Base-by-base conservation (phyloP, 805 yeast genomes). In the Candida manassasensis region DNA sequence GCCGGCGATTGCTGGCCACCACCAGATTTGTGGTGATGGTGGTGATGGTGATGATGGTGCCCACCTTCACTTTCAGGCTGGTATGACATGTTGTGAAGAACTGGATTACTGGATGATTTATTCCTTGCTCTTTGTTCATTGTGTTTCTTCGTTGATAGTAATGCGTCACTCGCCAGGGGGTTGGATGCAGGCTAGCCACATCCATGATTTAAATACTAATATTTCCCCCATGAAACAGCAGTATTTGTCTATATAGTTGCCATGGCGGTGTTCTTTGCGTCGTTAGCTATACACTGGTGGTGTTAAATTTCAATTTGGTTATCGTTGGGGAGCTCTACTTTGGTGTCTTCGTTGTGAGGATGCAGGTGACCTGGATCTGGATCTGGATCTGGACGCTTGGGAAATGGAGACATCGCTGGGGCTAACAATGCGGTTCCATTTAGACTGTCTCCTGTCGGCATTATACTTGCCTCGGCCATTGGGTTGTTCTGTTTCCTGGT, bases 11-110 rank as follows among this genome's bases (percentile, higher is more conserved):
- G 27, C 33, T 34, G 36, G 31, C 27, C 19, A 17, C 27, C 19
- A 19, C 41, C 35, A 13, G 35, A 35, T 18, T 35, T 37, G 21
- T 43, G 42, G 18, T 39, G 34, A 15, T 34, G 41, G 21, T 30
- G 34, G 17, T 35, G 38, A 12, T 37, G 35, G 10, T 38, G 40
- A 34, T 35, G 44, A n/a, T 39, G 43, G 11, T 41, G 44, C 6
- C 30, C 35, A 19, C 34, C 32, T 2, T 28, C 32, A 18, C 27
- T 27, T 27, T 19, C 35, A 12, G 29, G 19, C 10, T 31, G 39
- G n/a, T 30, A 21, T 12, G 33, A 30, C 33, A 30, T 30, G 26
- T 4, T 29, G 30, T 8, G n/a, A n/a, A n/a, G 7, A 7, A 13
- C 12, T 8, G 28, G 7, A 8, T 12, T n/a, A 26, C 12, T 25